phyloP scores from a whole-genome alignment of 306 rosid species.

The Cucurbita pepo region DNA sequence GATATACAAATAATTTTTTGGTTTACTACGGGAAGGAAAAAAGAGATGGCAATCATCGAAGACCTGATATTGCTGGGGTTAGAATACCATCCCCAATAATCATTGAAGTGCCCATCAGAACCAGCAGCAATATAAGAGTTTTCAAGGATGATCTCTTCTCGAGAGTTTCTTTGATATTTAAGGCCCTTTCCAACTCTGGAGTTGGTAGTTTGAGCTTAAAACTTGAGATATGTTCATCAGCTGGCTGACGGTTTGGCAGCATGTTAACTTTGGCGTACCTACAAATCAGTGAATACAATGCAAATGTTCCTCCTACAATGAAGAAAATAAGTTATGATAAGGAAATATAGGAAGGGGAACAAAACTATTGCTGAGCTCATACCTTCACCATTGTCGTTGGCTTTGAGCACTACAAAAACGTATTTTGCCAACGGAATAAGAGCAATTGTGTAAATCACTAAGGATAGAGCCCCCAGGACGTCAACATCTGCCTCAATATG shows the following conservation, averaged over 20 bases:
- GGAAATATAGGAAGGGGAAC: slow-evolving; percentile 3
- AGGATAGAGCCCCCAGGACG: slow-evolving; percentile 83
- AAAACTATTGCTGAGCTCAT: slow-evolving; percentile 7
- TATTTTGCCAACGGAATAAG: slow-evolving; percentile 78
- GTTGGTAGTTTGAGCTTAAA: slow-evolving; percentile 86
- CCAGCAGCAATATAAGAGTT: slow-evolving; percentile 55
- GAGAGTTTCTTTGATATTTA: slow-evolving; percentile 53
- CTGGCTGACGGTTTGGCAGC: slow-evolving; percentile 86
- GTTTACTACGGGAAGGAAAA: background rate
- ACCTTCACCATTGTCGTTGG: slow-evolving; percentile 98
- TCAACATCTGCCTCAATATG: slow-evolving; percentile 48
- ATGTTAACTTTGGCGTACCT: slow-evolving; percentile 74
- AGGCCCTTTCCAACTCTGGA: slow-evolving; percentile 83
- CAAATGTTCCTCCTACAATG: slow-evolving; percentile 91
- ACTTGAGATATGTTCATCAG: slow-evolving; percentile 82
- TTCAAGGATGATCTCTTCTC: slow-evolving; percentile 49
- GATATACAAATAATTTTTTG: background rate
- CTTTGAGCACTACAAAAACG: slow-evolving; percentile 87
- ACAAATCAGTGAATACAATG: slow-evolving; percentile 86
- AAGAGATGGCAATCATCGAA: background rate
- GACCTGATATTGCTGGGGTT: slow-evolving; percentile 96
- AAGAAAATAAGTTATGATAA: slow-evolving; percentile 5
- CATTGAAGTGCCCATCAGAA: slow-evolving; percentile 92
- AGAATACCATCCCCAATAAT: slow-evolving; percentile 93
- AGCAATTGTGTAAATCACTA: slow-evolving; percentile 85